Evolutionary conservation across 139 green algal genomes (phyloP).

Genomic region (Picocystis salinarum): DNA sequence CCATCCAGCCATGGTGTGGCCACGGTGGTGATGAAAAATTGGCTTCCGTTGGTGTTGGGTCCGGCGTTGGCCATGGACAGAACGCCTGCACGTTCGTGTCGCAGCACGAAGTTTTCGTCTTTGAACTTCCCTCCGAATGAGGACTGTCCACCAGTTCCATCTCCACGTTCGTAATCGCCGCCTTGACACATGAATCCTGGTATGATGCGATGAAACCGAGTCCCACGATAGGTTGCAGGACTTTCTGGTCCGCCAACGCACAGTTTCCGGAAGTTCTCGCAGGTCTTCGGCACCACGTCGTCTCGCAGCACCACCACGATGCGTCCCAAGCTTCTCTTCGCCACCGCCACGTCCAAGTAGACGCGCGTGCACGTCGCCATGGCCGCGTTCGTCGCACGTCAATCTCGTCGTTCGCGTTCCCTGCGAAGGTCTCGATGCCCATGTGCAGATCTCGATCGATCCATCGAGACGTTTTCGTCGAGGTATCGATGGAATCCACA

Average conservation of each 20-base stretch:
- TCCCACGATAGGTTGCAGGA: slow-evolving; percentile 54
- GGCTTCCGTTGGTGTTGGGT: slow-evolving; percentile 44
- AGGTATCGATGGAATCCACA: too few species aligned
- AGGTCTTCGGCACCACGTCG: slow-evolving; percentile 5
- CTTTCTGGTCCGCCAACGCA: slow-evolving; percentile 5
- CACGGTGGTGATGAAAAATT: slow-evolving; percentile 58
- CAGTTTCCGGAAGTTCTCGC: slow-evolving; percentile 11
- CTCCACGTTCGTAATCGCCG: too few species aligned
- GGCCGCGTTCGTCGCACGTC: not conserved
- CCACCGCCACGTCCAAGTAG: not conserved
- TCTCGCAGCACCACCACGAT: slow-evolving; percentile 8
- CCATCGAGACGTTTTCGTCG: too few species aligned
- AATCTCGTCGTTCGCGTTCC: too few species aligned
- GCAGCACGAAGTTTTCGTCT: too few species aligned
- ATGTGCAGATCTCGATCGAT: too few species aligned
- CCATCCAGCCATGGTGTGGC: slow-evolving; percentile 49
- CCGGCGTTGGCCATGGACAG: slow-evolving; percentile 51
- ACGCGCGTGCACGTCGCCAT: not conserved
- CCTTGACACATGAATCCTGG: slow-evolving; percentile 65
- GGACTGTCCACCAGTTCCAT: too few species aligned
- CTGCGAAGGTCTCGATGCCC: too few species aligned
- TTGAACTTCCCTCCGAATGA: too few species aligned
- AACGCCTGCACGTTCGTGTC: too few species aligned
- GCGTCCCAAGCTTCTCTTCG: not conserved
- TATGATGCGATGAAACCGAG: slow-evolving; percentile 62